Evolutionary conservation across 2,329 filamentous ascomycete genomes (phyloP), one percentile per base, ranked within the genome.

Genomic region (Colletotrichum higginsianum): DNA sequence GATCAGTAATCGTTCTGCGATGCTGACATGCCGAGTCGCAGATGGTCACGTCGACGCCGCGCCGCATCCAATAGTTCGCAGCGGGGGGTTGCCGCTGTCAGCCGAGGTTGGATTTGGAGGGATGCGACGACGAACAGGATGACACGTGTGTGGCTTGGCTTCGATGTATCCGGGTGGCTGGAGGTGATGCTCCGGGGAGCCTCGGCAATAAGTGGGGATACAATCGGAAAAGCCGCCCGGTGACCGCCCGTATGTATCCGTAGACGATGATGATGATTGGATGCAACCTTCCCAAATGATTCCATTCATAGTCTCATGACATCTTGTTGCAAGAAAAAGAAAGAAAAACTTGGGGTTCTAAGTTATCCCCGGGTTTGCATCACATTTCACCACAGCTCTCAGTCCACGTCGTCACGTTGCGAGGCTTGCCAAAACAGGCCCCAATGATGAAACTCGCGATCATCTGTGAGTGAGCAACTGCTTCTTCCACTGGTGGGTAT

Each of bases 71-170:
- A 35, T 13, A 38, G n/a, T 13, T 42, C 40, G 21, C 16, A 21
- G 35, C 35, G 46, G 40, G 55, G 30, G 8, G 18, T 7, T 7
- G 21, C 26, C 46, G 60, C 11, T 16, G 44, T 23, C 64, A 71
- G 38, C 68, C 68, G 68, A 71, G 68, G 68, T 67, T 67, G 49
- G 18, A 26, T 49, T 47, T 26, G 21, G 42, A 18, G 50, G 58
- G 30, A 70, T n/a, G 57, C 46, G 56, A 57, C 30, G 9, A 35
- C 30, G 30, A 35, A 35, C 30, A 35, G 30, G 30, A 35, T 9
- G 30, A 35, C 30, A 21, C 30, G 38, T 21, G 52, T 42, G 35
- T 16, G 35, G 35, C 35, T 57, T 35, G 8, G 18, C 6, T 56
- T 35, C 35, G 13, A 13, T n/a, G 5, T 44, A 16, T 16, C 42